Evolutionary conservation across 805 yeast species (phyloP), one percentile per base, ranked within the genome.

Genomic region (Kuraishia molischiana): DNA sequence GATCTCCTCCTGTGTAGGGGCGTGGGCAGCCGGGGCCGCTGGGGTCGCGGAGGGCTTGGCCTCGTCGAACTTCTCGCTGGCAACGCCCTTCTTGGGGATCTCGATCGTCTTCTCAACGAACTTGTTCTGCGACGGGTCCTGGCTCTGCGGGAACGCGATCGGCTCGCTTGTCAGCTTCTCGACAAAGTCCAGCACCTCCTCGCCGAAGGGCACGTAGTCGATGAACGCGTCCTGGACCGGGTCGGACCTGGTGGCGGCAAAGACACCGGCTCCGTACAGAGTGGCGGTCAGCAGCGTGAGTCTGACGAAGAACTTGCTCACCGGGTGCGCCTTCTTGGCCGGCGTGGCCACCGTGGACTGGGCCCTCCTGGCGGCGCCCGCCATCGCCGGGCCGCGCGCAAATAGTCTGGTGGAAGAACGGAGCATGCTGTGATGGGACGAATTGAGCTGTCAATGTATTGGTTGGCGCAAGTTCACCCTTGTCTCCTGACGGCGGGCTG

Each of bases 171-270:
- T 22, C 31, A 8, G 13, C 31, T 28, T 60, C 45, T 79, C 84
- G 37, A 70, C 61, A 6, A 53, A 48, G 38, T 74, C 72, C 22
- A 79, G 67, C 22, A 72, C 58, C 18, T 58, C 56, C 47, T 77
- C 82, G 29, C 77, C 84, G 36, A 69, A 65, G 15, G 92, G 92
- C 33, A 80, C 72, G 41, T 70, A 71, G 45, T 77, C 78, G 18
- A 77, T 65, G 55, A 77, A 80, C 34, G 64, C 45, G 46, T 80
- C 85, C 46, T 74, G 78, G 52, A 79, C 68, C 14, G 72, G 63
- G 46, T 78, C 82, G 50, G 67, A 67, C 43, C 71, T 60, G 22
- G 75, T 60, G 11, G 86, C 65, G 40, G 69, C 58, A 37, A 69
- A 73, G n/a, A 77, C 69, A 38, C 84, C 85, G 26, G 69, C 76